phyloP scores from a whole-genome alignment of 495 filamentous ascomycete genomes.

The Glarea lozoyensis region DNA sequence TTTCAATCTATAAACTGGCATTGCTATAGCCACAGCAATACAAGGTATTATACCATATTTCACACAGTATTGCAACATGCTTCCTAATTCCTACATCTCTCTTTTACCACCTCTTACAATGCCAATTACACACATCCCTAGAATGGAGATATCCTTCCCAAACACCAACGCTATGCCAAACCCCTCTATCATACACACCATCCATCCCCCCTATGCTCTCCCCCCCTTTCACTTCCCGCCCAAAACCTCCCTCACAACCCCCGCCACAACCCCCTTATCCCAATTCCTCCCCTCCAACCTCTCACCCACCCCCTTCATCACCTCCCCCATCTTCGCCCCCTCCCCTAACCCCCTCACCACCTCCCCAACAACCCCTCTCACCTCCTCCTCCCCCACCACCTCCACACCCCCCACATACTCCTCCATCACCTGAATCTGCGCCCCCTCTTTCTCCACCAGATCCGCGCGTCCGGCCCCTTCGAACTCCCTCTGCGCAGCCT shows the following conservation, averaged over 20 bases:
- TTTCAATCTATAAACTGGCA: too few species aligned
- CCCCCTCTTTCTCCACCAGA: slow-evolving; percentile 44
- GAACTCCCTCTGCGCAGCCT: slow-evolving; percentile 39
- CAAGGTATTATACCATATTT: too few species aligned
- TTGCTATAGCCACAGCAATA: too few species aligned
- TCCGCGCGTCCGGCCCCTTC: slow-evolving; percentile 39
- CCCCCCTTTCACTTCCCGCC: slow-evolving; percentile 5
- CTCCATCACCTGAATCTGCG: slow-evolving; percentile 35
- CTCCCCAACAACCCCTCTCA: slow-evolving; percentile 28
- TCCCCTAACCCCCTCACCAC: slow-evolving; percentile 23
- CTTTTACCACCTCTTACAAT: too few species aligned
- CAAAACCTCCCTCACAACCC: slow-evolving; percentile 18
- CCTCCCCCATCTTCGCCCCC: slow-evolving; percentile 15
- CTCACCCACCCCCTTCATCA: slow-evolving; percentile 19
- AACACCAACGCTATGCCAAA: too few species aligned
- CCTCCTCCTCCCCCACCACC: slow-evolving; percentile 29
- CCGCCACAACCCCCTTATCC: slow-evolving; percentile 18
- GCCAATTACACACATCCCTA: too few species aligned
- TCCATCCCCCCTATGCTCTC: too few species aligned
- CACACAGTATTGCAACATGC: too few species aligned
- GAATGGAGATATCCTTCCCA: too few species aligned
- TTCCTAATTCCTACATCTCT: too few species aligned
- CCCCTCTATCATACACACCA: too few species aligned
- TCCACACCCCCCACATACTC: slow-evolving; percentile 41
- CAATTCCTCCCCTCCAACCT: slow-evolving; percentile 14